Evolutionary conservation across 169 alveolate species (phyloP).

Genomic region (Babesia ovis): DNA sequence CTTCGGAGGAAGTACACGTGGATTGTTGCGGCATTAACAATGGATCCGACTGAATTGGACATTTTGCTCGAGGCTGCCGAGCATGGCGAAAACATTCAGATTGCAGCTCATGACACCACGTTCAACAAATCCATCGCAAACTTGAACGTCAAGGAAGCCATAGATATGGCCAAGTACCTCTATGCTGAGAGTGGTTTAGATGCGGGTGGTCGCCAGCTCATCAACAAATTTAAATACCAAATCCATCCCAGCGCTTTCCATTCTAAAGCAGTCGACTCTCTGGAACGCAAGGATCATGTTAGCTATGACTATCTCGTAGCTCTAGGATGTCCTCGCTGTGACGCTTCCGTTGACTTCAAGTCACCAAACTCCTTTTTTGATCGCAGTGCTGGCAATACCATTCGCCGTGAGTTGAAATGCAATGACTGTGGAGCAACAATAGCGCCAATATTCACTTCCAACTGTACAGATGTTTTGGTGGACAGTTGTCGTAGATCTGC

Average conservation of each 20-base stretch:
- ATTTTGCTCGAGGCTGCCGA: conserved; percentile 50
- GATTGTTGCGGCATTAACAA: too few species aligned
- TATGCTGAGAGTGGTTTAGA: conserved; percentile 53
- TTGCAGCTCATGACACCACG: conserved; percentile 44
- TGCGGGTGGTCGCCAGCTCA: conserved; percentile 14
- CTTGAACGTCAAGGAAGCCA: conserved; percentile 63
- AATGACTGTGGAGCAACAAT: conserved; percentile 35
- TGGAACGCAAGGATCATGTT: conserved; percentile 23
- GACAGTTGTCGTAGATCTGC: conserved; percentile 18
- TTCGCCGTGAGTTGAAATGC: conserved; percentile 30
- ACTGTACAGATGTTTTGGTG: conserved; percentile 28
- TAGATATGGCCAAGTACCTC: conserved; percentile 59
- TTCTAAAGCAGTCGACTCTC: background rate
- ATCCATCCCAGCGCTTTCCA: conserved; percentile 7
- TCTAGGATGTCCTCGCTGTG: conserved; percentile 57
- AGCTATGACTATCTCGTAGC: conserved; percentile 64
- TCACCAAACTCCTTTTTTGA: conserved; percentile 42
- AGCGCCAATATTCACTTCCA: conserved; percentile 60
- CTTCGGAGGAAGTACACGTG: too few species aligned
- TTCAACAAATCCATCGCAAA: conserved; percentile 48
- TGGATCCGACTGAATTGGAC: conserved; percentile 40
- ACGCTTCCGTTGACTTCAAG: conserved; percentile 48
- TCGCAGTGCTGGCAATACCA: conserved; percentile 24
- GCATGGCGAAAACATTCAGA: conserved; percentile 42
- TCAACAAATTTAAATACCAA: conserved; percentile 17